These are phyloP conservation scores for Lagerstroemia speciosa DNA, from an alignment of 345 rosid genomes.

Conservation along the genomic window DNA sequence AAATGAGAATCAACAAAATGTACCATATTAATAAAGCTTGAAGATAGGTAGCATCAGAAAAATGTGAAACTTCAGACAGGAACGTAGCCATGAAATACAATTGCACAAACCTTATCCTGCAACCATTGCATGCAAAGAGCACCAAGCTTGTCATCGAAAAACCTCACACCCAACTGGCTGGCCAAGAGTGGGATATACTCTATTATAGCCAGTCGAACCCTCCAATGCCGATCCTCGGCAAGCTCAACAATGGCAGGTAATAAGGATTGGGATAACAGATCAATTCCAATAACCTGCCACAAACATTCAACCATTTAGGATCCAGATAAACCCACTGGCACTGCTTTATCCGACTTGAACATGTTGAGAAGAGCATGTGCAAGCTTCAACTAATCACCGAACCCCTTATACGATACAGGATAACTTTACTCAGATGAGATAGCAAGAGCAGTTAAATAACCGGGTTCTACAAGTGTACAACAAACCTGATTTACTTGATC, in stretches of 20 bases:
- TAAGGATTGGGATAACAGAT: conserved; percentile 83
- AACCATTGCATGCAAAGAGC: conserved; percentile 98
- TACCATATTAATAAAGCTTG: neutral
- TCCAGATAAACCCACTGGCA: neutral
- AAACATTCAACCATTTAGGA: neutral
- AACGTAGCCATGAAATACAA: neutral
- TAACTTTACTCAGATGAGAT: neutral
- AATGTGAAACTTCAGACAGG: neutral
- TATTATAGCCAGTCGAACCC: conserved; percentile 92
- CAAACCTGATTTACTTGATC: conserved; percentile 98
- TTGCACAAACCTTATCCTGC: conserved; percentile 72
- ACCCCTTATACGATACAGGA: neutral
- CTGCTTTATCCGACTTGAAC: neutral
- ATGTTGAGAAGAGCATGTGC: neutral
- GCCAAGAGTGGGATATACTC: conserved; percentile 95
- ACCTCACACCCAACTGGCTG: conserved; percentile 89
- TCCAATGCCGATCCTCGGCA: conserved; percentile 98
- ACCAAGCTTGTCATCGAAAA: conserved; percentile 89
- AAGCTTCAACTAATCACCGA: neutral
- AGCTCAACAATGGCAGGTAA: conserved; percentile 97
- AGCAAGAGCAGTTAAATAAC: conserved; percentile 6
- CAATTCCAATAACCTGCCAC: conserved; percentile 88
- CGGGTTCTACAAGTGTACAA: neutral
- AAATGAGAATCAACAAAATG: neutral
- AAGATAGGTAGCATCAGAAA: neutral